Base-by-base conservation (phyloP, 169 alveolate genomes). In the Plasmodium berghei region DNA sequence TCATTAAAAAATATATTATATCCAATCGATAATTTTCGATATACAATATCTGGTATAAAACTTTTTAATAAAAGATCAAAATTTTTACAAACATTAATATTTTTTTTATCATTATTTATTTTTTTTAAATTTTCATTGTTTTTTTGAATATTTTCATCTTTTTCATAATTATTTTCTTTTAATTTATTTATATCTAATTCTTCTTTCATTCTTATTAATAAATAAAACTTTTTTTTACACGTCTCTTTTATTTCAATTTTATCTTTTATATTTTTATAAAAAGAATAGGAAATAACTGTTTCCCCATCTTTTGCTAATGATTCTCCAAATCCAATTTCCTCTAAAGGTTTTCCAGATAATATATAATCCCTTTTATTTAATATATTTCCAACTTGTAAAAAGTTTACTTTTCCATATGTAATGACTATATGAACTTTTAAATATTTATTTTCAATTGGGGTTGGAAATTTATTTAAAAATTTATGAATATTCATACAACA, bases 401-500 rank as follows among this genome's bases (percentile, higher is more conserved):
- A 90, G 63, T 92, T 75, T 1, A 94, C 93, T 12, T 94, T 87
- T 5, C 97, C 97, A 69, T 87, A 95, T 0, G 95, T 94, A 1
- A 93, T 93, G 3, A 96, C 96, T 4, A 95, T 95, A 58, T 95
- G 97, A 55, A 95, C 87, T 28, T 95, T 71, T 54, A 95, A 69
- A 20, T 69, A 88, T 61, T 92, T 88, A 52, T 92, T 92, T 22
- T 92, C 92, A 9, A 91, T 80, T n/a, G 93, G 93, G 0, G 96
- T 95, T 14, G 97, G 97, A 40, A 89, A 95, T 61, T 95, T 94
- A 48, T 94, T 93, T 18, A 95, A 72, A 1, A 94, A 72, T 63
- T 93, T 90, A 62, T 95, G 97, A 22, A 95, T 93, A 69, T 95
- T 97, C 58, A 74, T 88, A 22, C 97, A 94, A 28, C 97, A 95